Evolutionary conservation across 768 basidiomycete species (phyloP).

Genomic region (Tylopilus intermedius): DNA sequence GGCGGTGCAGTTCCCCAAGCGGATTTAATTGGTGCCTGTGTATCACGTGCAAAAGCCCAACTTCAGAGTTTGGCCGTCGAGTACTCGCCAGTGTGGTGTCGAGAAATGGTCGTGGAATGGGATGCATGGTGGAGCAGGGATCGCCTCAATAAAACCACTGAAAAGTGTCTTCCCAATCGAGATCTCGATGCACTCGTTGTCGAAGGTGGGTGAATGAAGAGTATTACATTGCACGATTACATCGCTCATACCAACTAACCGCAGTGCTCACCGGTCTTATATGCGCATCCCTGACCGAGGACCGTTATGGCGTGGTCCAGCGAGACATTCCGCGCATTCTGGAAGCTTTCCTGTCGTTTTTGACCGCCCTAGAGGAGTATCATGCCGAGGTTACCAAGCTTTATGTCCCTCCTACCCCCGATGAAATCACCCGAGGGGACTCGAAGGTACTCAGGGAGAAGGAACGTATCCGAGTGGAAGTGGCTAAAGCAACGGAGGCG

Average conservation of each 20-base stretch:
- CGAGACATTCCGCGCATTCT: constrained; percentile 78
- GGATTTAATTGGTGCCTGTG: background rate
- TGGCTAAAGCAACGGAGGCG: constrained; percentile 50
- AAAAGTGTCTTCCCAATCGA: constrained; percentile 52
- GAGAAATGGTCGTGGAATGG: constrained; percentile 21
- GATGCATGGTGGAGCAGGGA: constrained; percentile 55
- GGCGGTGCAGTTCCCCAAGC: background rate
- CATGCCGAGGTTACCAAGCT: constrained; percentile 46
- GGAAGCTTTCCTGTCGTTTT: constrained; percentile 68
- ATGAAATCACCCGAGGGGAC: constrained; percentile 28
- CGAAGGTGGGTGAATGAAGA: constrained; percentile 43
- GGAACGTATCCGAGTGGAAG: constrained; percentile 43
- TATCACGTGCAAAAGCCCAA: constrained; percentile 2
- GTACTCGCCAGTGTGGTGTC: constrained; percentile 31
- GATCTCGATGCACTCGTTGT: constrained; percentile 60
- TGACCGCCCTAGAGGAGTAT: constrained; percentile 62
- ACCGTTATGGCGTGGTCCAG: constrained; percentile 79
- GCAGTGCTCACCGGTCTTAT: constrained; percentile 55
- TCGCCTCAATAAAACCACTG: constrained; percentile 47
- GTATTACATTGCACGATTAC: background rate
- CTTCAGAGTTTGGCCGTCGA: constrained; percentile 8
- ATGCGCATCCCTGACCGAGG: constrained; percentile 72
- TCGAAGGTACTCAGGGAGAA: constrained; percentile 32
- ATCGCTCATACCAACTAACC: background rate
- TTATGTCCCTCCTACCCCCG: constrained; percentile 35